Conservation (phyloP, 306 rosid genomes). For the Castanopsis chinensis region DNA sequence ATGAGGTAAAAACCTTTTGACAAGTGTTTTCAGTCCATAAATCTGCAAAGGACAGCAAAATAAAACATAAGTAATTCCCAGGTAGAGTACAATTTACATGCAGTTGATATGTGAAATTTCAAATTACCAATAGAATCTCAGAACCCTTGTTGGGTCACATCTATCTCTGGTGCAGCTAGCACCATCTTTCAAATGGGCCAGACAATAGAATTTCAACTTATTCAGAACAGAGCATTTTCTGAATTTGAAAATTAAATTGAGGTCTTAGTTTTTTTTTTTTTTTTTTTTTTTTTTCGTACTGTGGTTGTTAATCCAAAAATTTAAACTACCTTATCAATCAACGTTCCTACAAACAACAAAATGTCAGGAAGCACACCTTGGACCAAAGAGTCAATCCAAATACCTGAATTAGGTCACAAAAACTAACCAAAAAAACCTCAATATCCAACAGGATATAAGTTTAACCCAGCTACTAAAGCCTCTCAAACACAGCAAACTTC, state of each 20-base stretch:
- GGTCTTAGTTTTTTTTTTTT: neutral
- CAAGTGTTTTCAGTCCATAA: slow-evolving; percentile 79
- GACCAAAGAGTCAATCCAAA: neutral
- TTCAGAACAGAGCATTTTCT: neutral
- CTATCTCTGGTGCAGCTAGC: neutral
- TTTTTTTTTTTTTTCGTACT: neutral
- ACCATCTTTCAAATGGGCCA: neutral
- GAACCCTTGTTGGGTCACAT: neutral
- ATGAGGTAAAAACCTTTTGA: slow-evolving; percentile 73
- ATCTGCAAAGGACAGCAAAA: slow-evolving; percentile 53
- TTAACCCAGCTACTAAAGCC: neutral
- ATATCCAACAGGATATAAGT: neutral
- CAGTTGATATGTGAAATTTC: neutral
- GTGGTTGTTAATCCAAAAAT: neutral
- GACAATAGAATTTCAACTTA: neutral
- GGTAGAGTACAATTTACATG: slow-evolving; percentile 10
- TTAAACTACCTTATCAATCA: neutral
- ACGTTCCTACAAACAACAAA: neutral
- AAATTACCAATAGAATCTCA: neutral
- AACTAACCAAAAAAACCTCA: neutral
- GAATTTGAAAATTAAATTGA: neutral
- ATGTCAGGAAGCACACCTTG: neutral
- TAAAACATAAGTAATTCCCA: slow-evolving; percentile 5
- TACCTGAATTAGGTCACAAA: neutral
- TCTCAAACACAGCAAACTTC: neutral